Evolutionary conservation across 768 basidiomycete species (phyloP), one percentile per base, ranked within the genome.

Genomic region (Lentinus brumalis): DNA sequence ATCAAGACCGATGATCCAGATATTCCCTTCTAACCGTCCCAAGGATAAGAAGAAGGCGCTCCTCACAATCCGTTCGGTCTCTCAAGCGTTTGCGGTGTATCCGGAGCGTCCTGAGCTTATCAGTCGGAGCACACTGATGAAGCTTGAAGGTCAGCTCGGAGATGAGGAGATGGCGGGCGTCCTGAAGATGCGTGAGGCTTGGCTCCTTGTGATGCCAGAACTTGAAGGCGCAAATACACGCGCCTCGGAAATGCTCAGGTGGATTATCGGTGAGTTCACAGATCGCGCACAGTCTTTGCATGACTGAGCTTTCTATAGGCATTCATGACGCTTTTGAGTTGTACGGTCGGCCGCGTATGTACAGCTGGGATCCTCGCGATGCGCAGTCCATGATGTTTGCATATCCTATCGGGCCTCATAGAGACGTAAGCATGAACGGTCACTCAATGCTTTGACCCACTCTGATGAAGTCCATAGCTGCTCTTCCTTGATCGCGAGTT

Each of bases 21-120:
- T 94, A 71, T 92, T 79, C 62, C 61, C 75, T 1, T 84, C 86
- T 4, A 78, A 80, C 14, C 92, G 89, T 74, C 81, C 83, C 6
- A 92, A 88, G 69, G 91, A 93, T 67, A 85, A 79, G 73, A 92
- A 85, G 75, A 86, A 82, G 66, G 74, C 92, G 0, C 69, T 94
- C 4, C 74, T 96, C 62, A 89, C 89, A 0, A 75, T 96, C 59
- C 79, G 75, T 35, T 75, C 85, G 44, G 80, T 95, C 54, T 84
- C 88, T 0, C 93, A 97, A 75, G 92, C 89, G 16, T 97, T 95
- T 70, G 92, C 93, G 3, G 93, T 99, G 9, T 99, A 95, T 72
- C 96, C 96, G 1, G 96, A 98, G 71, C 84, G 93, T n/a, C 92
- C 93, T 10, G 92, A 94, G 66, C 77, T 97, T 65, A 95, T 98